These are phyloP conservation scores for Cytospora paraplurivora DNA, from an alignment of 2,329 filamentous ascomycete species.

Conservation along the genomic window DNA sequence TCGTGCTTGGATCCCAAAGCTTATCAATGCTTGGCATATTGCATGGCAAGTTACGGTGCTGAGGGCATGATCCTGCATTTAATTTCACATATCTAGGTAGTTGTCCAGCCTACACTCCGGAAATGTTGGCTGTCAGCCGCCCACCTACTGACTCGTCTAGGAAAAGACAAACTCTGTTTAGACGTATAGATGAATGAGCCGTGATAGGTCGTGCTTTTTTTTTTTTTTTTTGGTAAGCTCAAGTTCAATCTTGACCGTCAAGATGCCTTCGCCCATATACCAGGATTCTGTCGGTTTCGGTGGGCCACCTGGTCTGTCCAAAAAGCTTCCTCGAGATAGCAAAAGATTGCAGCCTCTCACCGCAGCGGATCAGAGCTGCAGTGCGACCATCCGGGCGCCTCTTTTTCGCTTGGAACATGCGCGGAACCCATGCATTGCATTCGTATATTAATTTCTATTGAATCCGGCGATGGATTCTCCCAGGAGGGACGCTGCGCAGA, in stretches of 20 bases:
- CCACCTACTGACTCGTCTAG: neutral
- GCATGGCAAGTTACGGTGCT: neutral
- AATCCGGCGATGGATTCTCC: conserved; percentile 8
- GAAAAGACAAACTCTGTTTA: neutral
- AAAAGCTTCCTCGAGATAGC: neutral
- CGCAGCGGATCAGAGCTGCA: neutral
- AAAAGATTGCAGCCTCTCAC: neutral
- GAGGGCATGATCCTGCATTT: neutral
- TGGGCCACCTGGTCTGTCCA: too few relatives aligned
- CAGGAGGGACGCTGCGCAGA: conserved; percentile 17
- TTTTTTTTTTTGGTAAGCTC: neutral
- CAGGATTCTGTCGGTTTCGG: too few relatives aligned
- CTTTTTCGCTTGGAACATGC: neutral
- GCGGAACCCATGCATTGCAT: neutral
- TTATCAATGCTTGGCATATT: neutral
- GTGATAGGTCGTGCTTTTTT: neutral
- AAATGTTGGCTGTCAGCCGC: neutral
- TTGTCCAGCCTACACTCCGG: neutral
- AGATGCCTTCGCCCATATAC: too few relatives aligned
- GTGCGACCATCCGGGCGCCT: neutral
- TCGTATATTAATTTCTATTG: neutral
- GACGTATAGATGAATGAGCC: neutral
- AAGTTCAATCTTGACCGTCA: neutral
- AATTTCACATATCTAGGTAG: neutral
- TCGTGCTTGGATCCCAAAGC: neutral